Evolutionary conservation across 768 basidiomycete species (phyloP).

Genomic region (Lactarius hengduanensis): DNA sequence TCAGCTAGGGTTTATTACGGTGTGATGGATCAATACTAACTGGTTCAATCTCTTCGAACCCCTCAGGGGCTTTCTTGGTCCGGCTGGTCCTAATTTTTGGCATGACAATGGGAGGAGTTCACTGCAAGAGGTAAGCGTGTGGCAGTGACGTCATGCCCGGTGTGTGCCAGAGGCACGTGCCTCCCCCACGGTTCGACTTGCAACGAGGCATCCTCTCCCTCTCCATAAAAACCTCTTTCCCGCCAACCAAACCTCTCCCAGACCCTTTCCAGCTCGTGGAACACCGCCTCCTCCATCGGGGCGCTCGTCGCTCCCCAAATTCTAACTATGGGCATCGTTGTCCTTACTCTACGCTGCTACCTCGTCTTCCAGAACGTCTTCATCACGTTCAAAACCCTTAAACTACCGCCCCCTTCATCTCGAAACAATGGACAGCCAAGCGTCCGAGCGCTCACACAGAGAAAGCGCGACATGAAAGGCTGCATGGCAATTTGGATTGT

Average conservation of each 20-base stretch:
- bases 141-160: background rate
- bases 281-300: slow-evolving; percentile 20
- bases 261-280: slow-evolving; percentile 15
- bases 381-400: slow-evolving; percentile 82
- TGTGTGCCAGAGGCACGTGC: slow-evolving; percentile 14
- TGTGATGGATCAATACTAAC: slow-evolving; percentile 41
- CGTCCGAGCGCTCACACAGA: slow-evolving; percentile 62
- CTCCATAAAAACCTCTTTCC: slow-evolving; percentile 19
- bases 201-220: slow-evolving; percentile 22
- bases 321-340: slow-evolving; percentile 61
- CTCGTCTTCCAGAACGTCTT: slow-evolving; percentile 80
- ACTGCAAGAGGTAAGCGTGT: background rate
- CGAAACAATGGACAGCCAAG: slow-evolving; percentile 62
- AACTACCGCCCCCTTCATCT: slow-evolving; percentile 54
- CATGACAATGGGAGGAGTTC: slow-evolving; percentile 47
- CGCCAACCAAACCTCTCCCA: slow-evolving; percentile 17
- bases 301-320: slow-evolving; percentile 19
- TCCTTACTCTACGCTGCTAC: slow-evolving; percentile 61
- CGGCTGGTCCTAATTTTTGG: slow-evolving; percentile 91
- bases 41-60: slow-evolving; percentile 89
- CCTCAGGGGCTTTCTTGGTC: slow-evolving; percentile 93
- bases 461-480: slow-evolving; percentile 86
- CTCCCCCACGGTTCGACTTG: slow-evolving; percentile 13
- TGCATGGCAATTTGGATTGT: slow-evolving; percentile 82
- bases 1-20: background rate